Evolutionary conservation across 257 asterid species (phyloP).

Genomic region (Asclepias syriaca): DNA sequence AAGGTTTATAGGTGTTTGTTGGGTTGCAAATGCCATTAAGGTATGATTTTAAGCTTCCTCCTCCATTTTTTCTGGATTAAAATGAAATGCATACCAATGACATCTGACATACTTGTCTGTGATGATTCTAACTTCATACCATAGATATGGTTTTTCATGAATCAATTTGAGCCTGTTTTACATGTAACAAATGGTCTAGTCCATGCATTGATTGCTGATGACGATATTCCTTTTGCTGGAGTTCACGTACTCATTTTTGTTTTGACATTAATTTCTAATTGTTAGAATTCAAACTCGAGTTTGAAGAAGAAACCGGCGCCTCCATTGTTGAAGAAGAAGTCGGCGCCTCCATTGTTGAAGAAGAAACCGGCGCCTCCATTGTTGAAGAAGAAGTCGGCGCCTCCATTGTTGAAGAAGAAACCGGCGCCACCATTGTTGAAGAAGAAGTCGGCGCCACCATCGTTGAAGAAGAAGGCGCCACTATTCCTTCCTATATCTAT

Average conservation of each 20-base stretch:
- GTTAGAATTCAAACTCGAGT: too few relatives aligned
- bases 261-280: neutral
- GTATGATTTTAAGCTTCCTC: slow-evolving; percentile 20
- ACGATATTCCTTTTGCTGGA: slow-evolving; percentile 52
- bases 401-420: too few relatives aligned
- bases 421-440: too few relatives aligned
- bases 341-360: too few relatives aligned
- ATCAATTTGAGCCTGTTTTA: slow-evolving; percentile 31
- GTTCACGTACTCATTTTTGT: slow-evolving; percentile 33
- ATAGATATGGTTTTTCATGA: slow-evolving; percentile 48
- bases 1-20: slow-evolving; percentile 59
- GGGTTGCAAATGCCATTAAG: slow-evolving; percentile 47
- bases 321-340: too few relatives aligned
- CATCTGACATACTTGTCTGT: neutral
- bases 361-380: too few relatives aligned
- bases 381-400: too few relatives aligned
- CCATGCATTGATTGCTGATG: slow-evolving; percentile 29
- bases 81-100: neutral
- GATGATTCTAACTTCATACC: neutral
- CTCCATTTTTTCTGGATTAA: neutral
- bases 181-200: slow-evolving; percentile 48
- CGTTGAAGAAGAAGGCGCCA: too few relatives aligned
- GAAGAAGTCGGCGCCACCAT: too few relatives aligned
- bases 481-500: too few relatives aligned
- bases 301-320: too few relatives aligned